Conservation (phyloP, 148 eudicot species). For the Persicaria maculosa region DNA sequence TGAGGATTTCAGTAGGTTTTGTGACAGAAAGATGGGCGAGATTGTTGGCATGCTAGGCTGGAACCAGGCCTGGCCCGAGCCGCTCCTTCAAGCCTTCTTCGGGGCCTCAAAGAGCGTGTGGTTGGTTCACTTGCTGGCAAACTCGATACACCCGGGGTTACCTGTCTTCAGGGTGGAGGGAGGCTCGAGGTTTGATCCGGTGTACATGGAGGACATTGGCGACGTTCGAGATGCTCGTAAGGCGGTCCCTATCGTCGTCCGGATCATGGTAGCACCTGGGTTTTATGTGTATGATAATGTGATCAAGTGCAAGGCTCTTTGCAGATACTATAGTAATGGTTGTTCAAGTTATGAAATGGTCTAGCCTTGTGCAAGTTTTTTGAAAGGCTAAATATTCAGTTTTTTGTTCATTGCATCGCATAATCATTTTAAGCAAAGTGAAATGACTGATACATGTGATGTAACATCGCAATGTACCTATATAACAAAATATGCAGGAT, state of each 20-base stretch:
- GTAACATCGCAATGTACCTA: too few species aligned
- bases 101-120: conserved; percentile 82
- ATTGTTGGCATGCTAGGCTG: conserved; percentile 73
- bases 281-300: conserved; percentile 84
- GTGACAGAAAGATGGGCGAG: conserved; percentile 92
- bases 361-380: not conserved
- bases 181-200: conserved; percentile 51
- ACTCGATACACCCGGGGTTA: conserved; percentile 71
- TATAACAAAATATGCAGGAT: too few species aligned
- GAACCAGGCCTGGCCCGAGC: conserved; percentile 89
- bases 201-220: conserved; percentile 91
- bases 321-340: conserved; percentile 40
- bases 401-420: not conserved
- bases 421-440: too few species aligned
- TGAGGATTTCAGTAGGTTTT: conserved; percentile 78
- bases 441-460: too few species aligned
- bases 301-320: conserved; percentile 89
- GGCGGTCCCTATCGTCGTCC: conserved; percentile 48
- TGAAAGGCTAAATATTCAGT: not conserved
- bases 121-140: conserved; percentile 80
- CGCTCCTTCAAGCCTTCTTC: conserved; percentile 72
- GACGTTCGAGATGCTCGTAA: conserved; percentile 42
- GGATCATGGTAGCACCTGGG: conserved; percentile 93
- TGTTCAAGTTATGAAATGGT: not conserved
- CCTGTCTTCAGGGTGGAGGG: conserved; percentile 65